Evolutionary conservation across 176 grass and related monocot species (phyloP), one percentile per base, ranked within the genome.

Genomic region (Triticum dicoccoides): DNA sequence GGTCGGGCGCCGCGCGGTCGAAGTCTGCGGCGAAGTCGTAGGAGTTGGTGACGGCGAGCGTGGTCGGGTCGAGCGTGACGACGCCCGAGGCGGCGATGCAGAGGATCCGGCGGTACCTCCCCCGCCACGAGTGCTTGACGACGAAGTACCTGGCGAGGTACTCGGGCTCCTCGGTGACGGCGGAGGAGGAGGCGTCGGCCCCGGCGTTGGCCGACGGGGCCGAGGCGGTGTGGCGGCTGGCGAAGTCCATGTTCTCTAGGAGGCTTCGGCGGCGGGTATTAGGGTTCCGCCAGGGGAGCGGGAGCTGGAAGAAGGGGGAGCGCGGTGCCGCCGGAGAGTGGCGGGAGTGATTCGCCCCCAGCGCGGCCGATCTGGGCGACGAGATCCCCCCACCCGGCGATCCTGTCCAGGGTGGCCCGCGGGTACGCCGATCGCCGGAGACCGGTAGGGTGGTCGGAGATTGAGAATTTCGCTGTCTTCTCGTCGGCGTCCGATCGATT

Each of bases 321-420:
- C 63, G 88, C 66, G 75, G 83, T 67, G 73, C 47, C 66, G 82
- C 87, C 82, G 87, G 80, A 23, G 75, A 83, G 85, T 91, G 91
- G 81, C 97, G 97, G 73, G 97, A 99, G 83, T 94, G 97, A 96
- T 87, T 99, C 92, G 97, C 92, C 90, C 97, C 94, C 97, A 99
- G 94, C 78, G 94, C 94, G 90, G 32, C 92, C 85, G 92, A 96
- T 99, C 92, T 85, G 93, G 29, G 85, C 75, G 70, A 66, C 71
- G 78, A 93, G 90, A 89, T 86, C 67, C 73, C 86, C 79, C 73
- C 39, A 34, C 59, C 72, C 20, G 58, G 34, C 47, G 45, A 76
- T 75, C 72, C 72, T 49, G 72, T 75, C 34, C 62, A 44, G 78
- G 35, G 61, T 25, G 7, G 77, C 18, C 70, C 5, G 35, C 14